Conservation (phyloP, 495 filamentous ascomycete species). For the Glarea lozoyensis region DNA sequence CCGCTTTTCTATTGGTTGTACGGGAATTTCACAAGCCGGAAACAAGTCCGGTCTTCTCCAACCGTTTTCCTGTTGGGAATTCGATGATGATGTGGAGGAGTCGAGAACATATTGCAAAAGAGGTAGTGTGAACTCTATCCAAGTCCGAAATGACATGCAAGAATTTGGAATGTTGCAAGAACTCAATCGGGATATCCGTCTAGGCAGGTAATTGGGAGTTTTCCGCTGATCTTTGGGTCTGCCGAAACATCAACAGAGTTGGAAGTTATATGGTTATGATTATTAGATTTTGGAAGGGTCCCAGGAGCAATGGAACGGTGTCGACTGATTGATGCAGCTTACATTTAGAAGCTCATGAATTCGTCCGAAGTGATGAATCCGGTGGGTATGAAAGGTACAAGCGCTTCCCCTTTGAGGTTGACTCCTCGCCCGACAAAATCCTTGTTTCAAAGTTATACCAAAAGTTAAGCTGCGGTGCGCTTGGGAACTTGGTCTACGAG, state of each 20-base stretch:
- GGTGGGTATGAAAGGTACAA: too few relatives aligned
- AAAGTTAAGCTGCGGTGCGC: too few relatives aligned
- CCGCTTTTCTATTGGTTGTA: too few relatives aligned
- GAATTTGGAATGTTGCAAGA: neutral
- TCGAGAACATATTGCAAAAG: neutral
- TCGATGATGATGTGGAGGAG: constrained; percentile 1
- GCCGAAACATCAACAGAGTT: neutral
- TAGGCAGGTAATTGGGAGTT: neutral
- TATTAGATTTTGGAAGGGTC: neutral
- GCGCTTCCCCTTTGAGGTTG: too few relatives aligned
- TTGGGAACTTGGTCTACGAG: too few relatives aligned
- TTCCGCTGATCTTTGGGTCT: neutral
- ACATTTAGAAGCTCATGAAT: too few relatives aligned
- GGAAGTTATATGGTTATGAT: neutral
- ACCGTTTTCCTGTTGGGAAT: too few relatives aligned
- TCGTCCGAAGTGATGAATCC: too few relatives aligned
- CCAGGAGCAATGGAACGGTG: too few relatives aligned
- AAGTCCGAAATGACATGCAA: neutral
- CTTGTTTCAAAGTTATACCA: too few relatives aligned
- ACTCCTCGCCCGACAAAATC: too few relatives aligned
- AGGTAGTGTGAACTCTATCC: constrained; percentile 1
- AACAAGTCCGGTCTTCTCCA: neutral
- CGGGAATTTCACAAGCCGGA: neutral
- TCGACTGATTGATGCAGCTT: too few relatives aligned
- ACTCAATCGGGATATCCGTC: neutral